Percentiles rank a stretch among this genome's conserved stretches.
Evolutionary conservation across 1,284 basidiomycete genomes (phyloP).

Genomic region (Bjerkandera adusta): DNA sequence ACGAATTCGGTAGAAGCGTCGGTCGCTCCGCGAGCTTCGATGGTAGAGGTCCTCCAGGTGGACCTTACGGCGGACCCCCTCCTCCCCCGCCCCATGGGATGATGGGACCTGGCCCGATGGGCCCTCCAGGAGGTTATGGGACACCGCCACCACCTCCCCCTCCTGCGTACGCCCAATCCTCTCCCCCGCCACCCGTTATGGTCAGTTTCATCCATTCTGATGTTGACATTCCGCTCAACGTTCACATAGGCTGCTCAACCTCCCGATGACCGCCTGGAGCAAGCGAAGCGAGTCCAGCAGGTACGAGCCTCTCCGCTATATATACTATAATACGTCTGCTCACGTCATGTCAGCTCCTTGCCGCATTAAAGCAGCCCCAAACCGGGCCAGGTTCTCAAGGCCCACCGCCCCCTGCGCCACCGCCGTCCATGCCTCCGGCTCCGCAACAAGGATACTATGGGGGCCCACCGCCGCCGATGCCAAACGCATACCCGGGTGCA

Average conservation of each 20-base stretch:
- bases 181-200: conserved; percentile 25
- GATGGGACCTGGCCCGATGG: conserved; percentile 22
- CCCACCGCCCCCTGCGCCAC: conserved; percentile 28
- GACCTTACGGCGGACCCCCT: conserved; percentile 34
- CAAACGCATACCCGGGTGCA: conserved; percentile 7
- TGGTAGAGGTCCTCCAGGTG: conserved; percentile 23
- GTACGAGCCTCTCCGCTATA: conserved; percentile 29
- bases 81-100: conserved; percentile 21
- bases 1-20: conserved; percentile 36
- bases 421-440: conserved; percentile 31
- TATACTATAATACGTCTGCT: conserved; percentile 9
- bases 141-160: conserved; percentile 29
- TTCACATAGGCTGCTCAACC: no score
- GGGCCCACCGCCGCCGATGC: conserved; percentile 2
- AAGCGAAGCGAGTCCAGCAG: conserved; percentile 80
- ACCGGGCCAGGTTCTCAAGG: conserved; percentile 28
- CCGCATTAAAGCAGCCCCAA: conserved; percentile 67
- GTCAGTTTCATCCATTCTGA: conserved; percentile 22
- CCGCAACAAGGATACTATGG: conserved; percentile 5
- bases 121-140: conserved; percentile 29
- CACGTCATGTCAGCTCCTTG: conserved; percentile 47
- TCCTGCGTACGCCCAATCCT: conserved; percentile 18
- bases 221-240: no score
- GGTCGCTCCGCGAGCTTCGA: conserved; percentile 37
- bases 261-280: conserved; percentile 72